phyloP scores from a whole-genome alignment of 2,329 filamentous ascomycete species.

The Cordyceps pruinosa region DNA sequence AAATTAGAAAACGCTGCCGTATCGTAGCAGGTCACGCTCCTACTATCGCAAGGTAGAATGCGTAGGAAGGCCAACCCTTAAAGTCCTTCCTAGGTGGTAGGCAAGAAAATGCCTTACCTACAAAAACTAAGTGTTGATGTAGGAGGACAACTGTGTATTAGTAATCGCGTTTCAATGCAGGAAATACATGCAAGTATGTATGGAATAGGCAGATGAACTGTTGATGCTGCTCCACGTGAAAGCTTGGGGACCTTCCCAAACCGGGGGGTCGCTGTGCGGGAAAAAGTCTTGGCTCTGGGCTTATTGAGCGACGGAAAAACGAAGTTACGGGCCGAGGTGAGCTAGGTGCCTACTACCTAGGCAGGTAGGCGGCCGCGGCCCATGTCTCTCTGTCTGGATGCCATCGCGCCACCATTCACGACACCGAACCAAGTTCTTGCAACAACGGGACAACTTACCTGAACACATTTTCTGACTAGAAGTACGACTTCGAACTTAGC shows the following conservation, averaged over 20 bases:
- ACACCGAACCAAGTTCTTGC: neutral
- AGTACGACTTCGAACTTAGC: neutral
- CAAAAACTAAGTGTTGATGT: no score
- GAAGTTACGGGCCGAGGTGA: neutral
- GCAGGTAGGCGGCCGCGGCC: neutral
- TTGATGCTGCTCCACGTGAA: neutral
- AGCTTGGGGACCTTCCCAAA: neutral
- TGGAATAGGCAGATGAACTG: neutral
- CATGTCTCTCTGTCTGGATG: slow-evolving; percentile 4
- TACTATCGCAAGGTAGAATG: no score
- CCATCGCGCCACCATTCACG: neutral
- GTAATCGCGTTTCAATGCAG: no score
- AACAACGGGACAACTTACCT: neutral
- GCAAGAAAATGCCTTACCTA: no score
- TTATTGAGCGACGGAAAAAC: neutral
- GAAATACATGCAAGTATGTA: neutral
- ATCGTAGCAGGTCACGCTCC: no score
- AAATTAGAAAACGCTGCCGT: no score
- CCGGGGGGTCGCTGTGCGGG: neutral
- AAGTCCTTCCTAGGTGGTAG: no score
- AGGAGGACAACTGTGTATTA: no score
- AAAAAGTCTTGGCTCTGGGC: neutral
- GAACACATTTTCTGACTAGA: neutral
- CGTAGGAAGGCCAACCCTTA: no score
- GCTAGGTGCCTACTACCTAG: neutral